Evolutionary conservation across 2,329 filamentous ascomycete genomes (phyloP), one percentile per base, ranked within the genome.

Genomic region (Trichoderma sp.): DNA sequence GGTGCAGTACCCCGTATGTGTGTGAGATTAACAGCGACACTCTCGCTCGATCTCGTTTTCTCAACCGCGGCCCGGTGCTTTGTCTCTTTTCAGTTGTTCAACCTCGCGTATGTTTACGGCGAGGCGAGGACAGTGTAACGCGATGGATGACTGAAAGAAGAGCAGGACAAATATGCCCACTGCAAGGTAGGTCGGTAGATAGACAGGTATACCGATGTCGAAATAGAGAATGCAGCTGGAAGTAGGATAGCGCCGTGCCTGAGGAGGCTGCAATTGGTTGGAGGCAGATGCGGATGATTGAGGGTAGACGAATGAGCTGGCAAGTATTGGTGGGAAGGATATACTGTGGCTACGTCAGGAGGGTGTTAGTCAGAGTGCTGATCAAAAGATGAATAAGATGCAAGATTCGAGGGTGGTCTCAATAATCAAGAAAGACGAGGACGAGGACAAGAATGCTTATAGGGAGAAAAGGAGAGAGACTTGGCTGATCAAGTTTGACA

Each of bases 221-320:
- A 52, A 52, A 24, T n/a, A 24, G 24, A 43, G 49, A n/a, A 24
- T 21, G 19, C 29, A 11, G 29, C 61, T 64, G 27, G 49, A 64
- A 56, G 49, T 21, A 64, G 61, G 43, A 64, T 64, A 64, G 61
- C 49, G 49, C 37, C 24, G 47, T 56, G 43, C 27, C 49, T 24
- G 59, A 24, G 49, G 31, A 27, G 14, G 49, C 37, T 56, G 61
- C 49, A 16, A 49, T 64, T 56, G 49, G 21, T 3, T 19, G 27
- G 19, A 56, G 16, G 35, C 8, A 55, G 49, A 27, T 43, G 49
- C 61, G 56, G 61, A 55, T 31, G 61, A 31, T 40, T 63, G 60
- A 53, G 47, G 8, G 29, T 33, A 33, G 35, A n/a, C 21, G 16
- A 37, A 37, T 33, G 16, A 29, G 40, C 27, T 31, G 19, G 21